These are phyloP conservation scores for Fusarium transvaalense DNA, from an alignment of 2,329 filamentous ascomycete species.

Conservation along the genomic window DNA sequence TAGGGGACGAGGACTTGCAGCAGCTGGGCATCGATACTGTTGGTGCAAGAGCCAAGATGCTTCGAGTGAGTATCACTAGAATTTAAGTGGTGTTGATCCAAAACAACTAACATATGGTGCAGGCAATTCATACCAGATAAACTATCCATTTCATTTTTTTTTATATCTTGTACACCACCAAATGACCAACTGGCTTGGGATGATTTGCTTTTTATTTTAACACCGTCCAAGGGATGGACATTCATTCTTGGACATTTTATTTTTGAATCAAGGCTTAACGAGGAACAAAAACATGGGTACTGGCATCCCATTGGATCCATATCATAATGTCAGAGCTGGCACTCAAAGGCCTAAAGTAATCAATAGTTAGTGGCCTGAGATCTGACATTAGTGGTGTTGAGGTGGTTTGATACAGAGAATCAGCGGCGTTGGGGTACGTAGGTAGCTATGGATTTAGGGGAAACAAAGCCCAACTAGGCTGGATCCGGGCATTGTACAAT, in stretches of 20 bases:
- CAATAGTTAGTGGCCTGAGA: slow-evolving; percentile 27
- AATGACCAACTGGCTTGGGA: slow-evolving; percentile 24
- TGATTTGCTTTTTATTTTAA: slow-evolving; percentile 4
- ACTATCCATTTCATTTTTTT: slow-evolving; percentile 1
- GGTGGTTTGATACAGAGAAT: slow-evolving; percentile 38
- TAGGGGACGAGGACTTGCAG: slow-evolving; percentile 41
- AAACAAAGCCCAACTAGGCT: slow-evolving; percentile 18
- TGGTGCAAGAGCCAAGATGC: slow-evolving; percentile 45
- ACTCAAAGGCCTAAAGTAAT: slow-evolving; percentile 8
- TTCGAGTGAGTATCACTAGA: slow-evolving; percentile 37
- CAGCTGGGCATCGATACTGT: slow-evolving; percentile 46
- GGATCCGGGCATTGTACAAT: slow-evolving; percentile 29
- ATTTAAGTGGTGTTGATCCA: neutral
- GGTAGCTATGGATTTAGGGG: slow-evolving; percentile 16
- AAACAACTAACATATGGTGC: slow-evolving; percentile 12
- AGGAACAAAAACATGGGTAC: neutral
- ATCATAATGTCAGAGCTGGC: neutral
- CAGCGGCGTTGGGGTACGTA: slow-evolving; percentile 37
- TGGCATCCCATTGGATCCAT: neutral
- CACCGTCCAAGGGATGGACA: slow-evolving; percentile 1
- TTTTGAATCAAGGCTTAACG: slow-evolving; percentile 5
- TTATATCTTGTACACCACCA: neutral
- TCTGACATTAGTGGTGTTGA: slow-evolving; percentile 38
- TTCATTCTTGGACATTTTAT: slow-evolving; percentile 8
- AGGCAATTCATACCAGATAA: slow-evolving; percentile 44